Conservation (phyloP, 805 yeast species). For the Candida arabinofermentans region DNA sequence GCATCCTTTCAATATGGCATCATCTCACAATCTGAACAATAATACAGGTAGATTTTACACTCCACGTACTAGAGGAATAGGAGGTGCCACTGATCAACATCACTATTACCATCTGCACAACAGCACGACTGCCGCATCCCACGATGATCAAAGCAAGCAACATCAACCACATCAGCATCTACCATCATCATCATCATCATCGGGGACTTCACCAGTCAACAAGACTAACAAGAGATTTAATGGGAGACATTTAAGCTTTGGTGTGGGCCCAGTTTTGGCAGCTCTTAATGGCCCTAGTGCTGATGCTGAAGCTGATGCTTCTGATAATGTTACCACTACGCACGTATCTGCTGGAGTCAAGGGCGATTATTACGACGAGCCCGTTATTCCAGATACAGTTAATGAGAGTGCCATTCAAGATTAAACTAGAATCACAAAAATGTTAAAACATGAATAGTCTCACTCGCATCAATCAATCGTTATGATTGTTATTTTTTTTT, state of each 20-base stretch:
- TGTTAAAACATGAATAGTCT: no score
- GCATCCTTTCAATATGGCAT: slow-evolving; percentile 27
- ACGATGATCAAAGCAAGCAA: no score
- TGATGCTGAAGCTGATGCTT: not conserved
- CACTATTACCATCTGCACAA: no score
- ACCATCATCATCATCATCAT: not conserved
- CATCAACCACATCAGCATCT: not conserved
- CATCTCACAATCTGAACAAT: slow-evolving; percentile 4
- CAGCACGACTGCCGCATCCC: not conserved
- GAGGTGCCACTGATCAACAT: no score
- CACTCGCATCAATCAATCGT: no score
- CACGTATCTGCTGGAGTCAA: not conserved
- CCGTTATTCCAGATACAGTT: not conserved
- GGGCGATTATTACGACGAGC: not conserved
- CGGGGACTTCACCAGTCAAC: not conserved
- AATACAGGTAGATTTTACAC: not conserved
- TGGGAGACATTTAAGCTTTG: slow-evolving; percentile 20
- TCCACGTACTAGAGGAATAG: not conserved
- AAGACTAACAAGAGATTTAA: no score
- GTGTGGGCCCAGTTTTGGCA: slow-evolving; percentile 25
- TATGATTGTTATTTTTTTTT: no score
- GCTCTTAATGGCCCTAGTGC: slow-evolving; percentile 3
- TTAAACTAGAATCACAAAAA: no score
- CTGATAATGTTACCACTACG: not conserved
- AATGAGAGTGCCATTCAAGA: not conserved